These are phyloP conservation scores for Excoecaria agallocha DNA, from an alignment of 345 rosid species.

Conservation along the genomic window DNA sequence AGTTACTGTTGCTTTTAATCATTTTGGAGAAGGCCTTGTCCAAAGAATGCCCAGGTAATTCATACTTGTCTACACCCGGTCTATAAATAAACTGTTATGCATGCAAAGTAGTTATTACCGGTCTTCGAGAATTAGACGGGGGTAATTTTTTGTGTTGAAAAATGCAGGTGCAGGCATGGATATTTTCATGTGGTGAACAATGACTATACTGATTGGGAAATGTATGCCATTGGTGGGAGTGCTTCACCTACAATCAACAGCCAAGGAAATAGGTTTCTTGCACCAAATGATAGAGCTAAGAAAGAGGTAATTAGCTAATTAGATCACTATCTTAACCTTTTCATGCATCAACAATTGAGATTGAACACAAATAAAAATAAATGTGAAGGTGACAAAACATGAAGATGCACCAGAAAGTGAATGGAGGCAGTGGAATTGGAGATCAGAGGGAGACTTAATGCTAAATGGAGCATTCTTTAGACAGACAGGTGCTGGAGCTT, in stretches of 20 bases:
- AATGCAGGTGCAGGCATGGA: slow-evolving; percentile 30
- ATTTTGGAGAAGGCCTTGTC: slow-evolving; percentile 29
- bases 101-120: too few relatives aligned
- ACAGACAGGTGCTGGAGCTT: slow-evolving; percentile 23
- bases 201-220: slow-evolving; percentile 35
- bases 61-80: too few relatives aligned
- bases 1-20: slow-evolving; percentile 32
- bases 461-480: slow-evolving; percentile 28
- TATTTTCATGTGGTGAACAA: slow-evolving; percentile 36
- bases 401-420: slow-evolving; percentile 31
- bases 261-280: slow-evolving; percentile 31
- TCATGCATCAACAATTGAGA: too few relatives aligned
- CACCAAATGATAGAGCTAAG: slow-evolving; percentile 14
- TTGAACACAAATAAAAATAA: too few relatives aligned
- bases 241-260: slow-evolving; percentile 27
- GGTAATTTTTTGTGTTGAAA: neutral
- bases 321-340: too few relatives aligned
- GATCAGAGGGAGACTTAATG: slow-evolving; percentile 27
- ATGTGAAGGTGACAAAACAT: slow-evolving; percentile 24
- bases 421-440: slow-evolving; percentile 33
- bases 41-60: slow-evolving; percentile 29
- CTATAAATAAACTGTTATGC: too few relatives aligned
- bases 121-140: too few relatives aligned
- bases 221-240: slow-evolving; percentile 35
- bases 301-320: slow-evolving; percentile 13